phyloP scores from a whole-genome alignment of 352 stramenopile species.

The Pythium aquatile region DNA sequence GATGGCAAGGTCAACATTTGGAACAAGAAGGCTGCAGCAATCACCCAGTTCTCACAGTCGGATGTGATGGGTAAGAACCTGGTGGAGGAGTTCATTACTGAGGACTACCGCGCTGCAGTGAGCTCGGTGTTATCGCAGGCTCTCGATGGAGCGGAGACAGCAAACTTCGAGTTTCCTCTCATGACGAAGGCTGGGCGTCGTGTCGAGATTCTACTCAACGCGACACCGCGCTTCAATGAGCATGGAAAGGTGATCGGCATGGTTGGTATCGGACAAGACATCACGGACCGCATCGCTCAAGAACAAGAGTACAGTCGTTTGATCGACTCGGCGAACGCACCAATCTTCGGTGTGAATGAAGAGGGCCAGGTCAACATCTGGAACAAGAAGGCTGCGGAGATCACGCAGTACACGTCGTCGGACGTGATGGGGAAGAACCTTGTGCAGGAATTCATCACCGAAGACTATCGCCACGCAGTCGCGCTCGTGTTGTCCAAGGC shows the following conservation, averaged over 20 bases:
- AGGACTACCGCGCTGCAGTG: background rate
- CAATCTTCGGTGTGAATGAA: background rate
- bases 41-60: slow-evolving; percentile 53
- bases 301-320: slow-evolving; percentile 39
- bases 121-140: background rate
- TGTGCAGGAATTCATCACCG: background rate
- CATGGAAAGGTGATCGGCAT: slow-evolving; percentile 69
- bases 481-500: background rate
- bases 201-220: slow-evolving; percentile 51
- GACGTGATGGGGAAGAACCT: slow-evolving; percentile 1
- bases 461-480: background rate
- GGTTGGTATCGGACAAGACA: slow-evolving; percentile 69
- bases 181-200: slow-evolving; percentile 37
- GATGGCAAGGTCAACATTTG: slow-evolving; percentile 48
- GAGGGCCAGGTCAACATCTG: slow-evolving; percentile 5
- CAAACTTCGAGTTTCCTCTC: slow-evolving; percentile 27
- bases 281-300: slow-evolving; percentile 53
- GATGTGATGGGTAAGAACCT: slow-evolving; percentile 45
- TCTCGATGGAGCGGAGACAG: background rate
- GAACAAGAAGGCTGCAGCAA: slow-evolving; percentile 57
- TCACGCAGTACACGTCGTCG: background rate
- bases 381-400: slow-evolving; percentile 6
- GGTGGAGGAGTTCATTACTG: slow-evolving; percentile 22
- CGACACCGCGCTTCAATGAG: slow-evolving; percentile 39
- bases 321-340: background rate